Percentiles rank a stretch among this genome's conserved stretches.
Conservation (phyloP, 1,284 basidiomycete species). For the Quambalaria eucalypti region DNA sequence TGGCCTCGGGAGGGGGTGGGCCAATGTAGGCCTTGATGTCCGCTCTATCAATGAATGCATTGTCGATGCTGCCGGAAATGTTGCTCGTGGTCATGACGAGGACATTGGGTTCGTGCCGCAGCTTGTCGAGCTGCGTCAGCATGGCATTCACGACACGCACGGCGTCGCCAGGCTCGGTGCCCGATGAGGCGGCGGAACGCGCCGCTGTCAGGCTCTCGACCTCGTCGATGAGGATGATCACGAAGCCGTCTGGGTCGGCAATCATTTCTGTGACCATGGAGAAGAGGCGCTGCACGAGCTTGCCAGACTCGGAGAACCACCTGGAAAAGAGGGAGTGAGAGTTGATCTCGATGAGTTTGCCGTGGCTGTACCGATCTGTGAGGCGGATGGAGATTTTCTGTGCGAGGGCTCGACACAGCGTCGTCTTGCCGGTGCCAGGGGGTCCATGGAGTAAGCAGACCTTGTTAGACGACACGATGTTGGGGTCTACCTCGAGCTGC, state of each 20-base stretch:
- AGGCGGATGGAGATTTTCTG: constrained; percentile 90
- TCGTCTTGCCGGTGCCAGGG: constrained; percentile 95
- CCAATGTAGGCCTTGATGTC: constrained; percentile 94
- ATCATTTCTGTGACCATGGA: constrained; percentile 73
- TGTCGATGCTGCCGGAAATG: constrained; percentile 84
- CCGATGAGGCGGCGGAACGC: constrained; percentile 81
- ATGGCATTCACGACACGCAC: constrained; percentile 92
- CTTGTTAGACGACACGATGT: constrained; percentile 88
- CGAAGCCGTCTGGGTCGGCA: constrained; percentile 80
- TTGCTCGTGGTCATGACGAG: constrained; percentile 96
- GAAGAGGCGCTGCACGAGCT: constrained; percentile 90
- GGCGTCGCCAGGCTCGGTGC: constrained; percentile 92
- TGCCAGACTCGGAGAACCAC: constrained; percentile 89
- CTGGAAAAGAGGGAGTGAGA: constrained; percentile 45
- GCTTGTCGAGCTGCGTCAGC: constrained; percentile 89
- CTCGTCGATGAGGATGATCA: constrained; percentile 93
- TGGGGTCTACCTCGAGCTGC: constrained; percentile 78
- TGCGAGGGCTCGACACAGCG: constrained; percentile 82
- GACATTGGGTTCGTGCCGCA: constrained; percentile 84
- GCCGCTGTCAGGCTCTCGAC: constrained; percentile 92
- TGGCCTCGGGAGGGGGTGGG: constrained; percentile 74
- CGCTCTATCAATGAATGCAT: constrained; percentile 89
- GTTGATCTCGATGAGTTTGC: constrained; percentile 89
- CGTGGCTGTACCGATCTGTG: constrained; percentile 69
- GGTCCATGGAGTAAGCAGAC: constrained; percentile 90